These are phyloP conservation scores for Pelagophyceae sp. DNA, from an alignment of 352 stramenopile genomes.

Conservation along the genomic window DNA sequence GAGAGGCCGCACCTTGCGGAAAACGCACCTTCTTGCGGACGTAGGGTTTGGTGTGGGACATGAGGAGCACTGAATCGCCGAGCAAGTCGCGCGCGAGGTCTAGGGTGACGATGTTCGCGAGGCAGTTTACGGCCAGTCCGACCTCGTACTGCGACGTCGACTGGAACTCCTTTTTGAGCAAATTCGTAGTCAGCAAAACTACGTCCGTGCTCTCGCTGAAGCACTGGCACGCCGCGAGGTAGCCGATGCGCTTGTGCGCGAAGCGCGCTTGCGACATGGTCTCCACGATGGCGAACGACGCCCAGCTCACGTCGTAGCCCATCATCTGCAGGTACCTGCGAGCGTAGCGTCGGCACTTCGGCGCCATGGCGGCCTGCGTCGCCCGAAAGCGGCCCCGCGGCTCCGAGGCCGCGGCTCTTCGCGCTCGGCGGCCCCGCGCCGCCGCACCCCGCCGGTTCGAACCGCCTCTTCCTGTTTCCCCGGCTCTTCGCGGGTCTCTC, in stretches of 20 bases:
- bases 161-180: slow-evolving; percentile 93
- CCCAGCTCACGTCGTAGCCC: slow-evolving; percentile 96
- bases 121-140: slow-evolving; percentile 91
- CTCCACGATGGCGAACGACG: slow-evolving; percentile 93
- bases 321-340: slow-evolving; percentile 89
- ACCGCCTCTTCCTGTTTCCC: too few relatives aligned
- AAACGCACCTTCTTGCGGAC: slow-evolving; percentile 98
- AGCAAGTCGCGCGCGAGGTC: slow-evolving; percentile 85
- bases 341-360: too few relatives aligned
- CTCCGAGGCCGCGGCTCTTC: too few relatives aligned
- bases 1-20: too few relatives aligned
- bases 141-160: slow-evolving; percentile 78
- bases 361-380: too few relatives aligned
- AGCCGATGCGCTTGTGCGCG: slow-evolving; percentile 90
- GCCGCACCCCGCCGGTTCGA: too few relatives aligned
- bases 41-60: slow-evolving; percentile 79
- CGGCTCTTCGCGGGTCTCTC: slow-evolving; percentile 13
- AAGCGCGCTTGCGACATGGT: slow-evolving; percentile 85
- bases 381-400: too few relatives aligned
- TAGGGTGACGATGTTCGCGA: slow-evolving; percentile 95
- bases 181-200: slow-evolving; percentile 94
- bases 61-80: slow-evolving; percentile 48
- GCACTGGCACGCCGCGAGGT: slow-evolving; percentile 83
- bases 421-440: too few relatives aligned
- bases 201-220: slow-evolving; percentile 95